Evolutionary conservation across 495 filamentous ascomycete genomes (phyloP).

Genomic region (Penicillium chermesinum): DNA sequence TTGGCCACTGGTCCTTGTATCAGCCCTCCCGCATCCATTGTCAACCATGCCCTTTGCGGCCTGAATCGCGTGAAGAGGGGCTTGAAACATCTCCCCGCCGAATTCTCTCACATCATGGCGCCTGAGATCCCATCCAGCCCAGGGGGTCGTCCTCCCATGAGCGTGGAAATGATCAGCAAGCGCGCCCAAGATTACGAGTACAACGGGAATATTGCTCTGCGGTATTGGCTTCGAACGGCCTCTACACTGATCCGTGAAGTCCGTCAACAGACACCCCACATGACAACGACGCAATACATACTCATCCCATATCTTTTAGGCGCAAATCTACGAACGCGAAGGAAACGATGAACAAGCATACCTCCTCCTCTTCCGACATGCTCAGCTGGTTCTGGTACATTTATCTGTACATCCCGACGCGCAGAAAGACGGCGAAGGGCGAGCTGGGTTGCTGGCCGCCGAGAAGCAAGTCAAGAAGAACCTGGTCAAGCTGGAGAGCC

Average conservation of each 20-base stretch:
- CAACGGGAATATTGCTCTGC: conserved; percentile 64
- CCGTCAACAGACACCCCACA: conserved; percentile 5
- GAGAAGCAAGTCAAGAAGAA: conserved; percentile 50
- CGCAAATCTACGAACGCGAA: conserved; percentile 76
- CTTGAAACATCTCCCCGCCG: conserved; percentile 1
- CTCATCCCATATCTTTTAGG: conserved; percentile 38
- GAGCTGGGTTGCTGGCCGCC: conserved; percentile 42
- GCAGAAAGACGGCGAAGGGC: conserved; percentile 41
- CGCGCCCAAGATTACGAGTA: conserved; percentile 75
- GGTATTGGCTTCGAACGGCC: conserved; percentile 78
- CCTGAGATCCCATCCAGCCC: conserved; percentile 17
- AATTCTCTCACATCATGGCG: conserved; percentile 23
- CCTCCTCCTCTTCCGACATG: conserved; percentile 77
- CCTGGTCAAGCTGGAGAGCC: conserved; percentile 53
- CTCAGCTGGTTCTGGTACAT: conserved; percentile 59
- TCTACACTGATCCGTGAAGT: conserved; percentile 77
- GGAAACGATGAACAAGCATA: conserved; percentile 83
- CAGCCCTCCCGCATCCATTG: conserved; percentile 4
- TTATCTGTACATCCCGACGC: conserved; percentile 57
- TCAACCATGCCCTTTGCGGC: conserved; percentile 17
- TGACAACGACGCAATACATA: conserved; percentile 8
- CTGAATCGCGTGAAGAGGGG: conserved; percentile 13
- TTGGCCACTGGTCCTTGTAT: conserved; percentile 12
- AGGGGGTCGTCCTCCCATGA: conserved; percentile 50
- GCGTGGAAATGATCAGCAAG: conserved; percentile 63